Evolutionary conservation across 208 protist genomes (phyloP).

Genomic region (Acanthamoeba triangularis): DNA sequence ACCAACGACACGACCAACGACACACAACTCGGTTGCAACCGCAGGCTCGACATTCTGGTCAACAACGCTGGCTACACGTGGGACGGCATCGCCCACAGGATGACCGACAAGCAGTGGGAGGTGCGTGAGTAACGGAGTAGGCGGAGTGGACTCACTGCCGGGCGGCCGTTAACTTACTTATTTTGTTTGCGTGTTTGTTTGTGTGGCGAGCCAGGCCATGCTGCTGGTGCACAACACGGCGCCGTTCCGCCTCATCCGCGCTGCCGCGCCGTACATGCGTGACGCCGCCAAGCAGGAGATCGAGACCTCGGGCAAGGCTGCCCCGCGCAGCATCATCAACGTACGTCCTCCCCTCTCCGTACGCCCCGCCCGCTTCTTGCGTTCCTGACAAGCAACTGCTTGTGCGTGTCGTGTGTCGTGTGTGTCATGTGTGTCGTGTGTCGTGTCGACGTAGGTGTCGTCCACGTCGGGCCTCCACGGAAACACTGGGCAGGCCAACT

Average conservation of each 20-base stretch:
- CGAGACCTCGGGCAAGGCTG: slow-evolving; percentile 10
- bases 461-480: slow-evolving; percentile 86
- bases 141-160: too few relatives aligned
- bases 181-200: too few relatives aligned
- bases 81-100: slow-evolving; percentile 85
- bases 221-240: slow-evolving; percentile 80
- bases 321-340: slow-evolving; percentile 81
- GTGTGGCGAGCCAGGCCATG: slow-evolving; percentile 43
- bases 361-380: too few relatives aligned
- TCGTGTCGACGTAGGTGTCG: slow-evolving; percentile 37
- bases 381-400: background rate
- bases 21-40: background rate
- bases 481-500: slow-evolving; percentile 87
- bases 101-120: slow-evolving; percentile 85
- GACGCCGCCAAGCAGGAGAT: slow-evolving; percentile 80
- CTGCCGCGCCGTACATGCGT: slow-evolving; percentile 85
- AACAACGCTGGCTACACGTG: slow-evolving; percentile 87
- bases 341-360: background rate
- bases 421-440: slow-evolving; percentile 27
- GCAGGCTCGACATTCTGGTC: slow-evolving; percentile 81
- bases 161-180: too few relatives aligned
- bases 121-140: background rate
- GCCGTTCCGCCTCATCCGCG: slow-evolving; percentile 84
- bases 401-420: slow-evolving; percentile 12
- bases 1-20: too few relatives aligned